Evolutionary conservation across 169 alveolate genomes (phyloP).

Genomic region (Blepharisma undulans): DNA sequence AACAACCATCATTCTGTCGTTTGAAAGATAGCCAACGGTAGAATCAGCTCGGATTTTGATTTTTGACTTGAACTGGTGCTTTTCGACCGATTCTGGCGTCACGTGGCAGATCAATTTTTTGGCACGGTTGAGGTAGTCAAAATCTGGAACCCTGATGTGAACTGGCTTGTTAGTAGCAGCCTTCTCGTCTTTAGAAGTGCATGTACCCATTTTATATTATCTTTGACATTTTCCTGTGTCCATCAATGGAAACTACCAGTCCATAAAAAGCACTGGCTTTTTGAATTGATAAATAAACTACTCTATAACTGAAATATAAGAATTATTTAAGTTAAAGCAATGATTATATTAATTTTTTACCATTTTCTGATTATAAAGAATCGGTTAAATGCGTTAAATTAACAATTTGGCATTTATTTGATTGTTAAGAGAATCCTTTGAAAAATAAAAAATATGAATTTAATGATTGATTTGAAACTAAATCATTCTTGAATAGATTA

Average conservation of each 20-base stretch:
- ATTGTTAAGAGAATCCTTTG: background rate
- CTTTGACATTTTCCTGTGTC: background rate
- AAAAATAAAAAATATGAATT: background rate
- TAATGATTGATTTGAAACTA: background rate
- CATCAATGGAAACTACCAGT: background rate
- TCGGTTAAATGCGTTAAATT: background rate
- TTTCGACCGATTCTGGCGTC: background rate
- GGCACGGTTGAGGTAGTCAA: background rate
- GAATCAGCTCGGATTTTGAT: conserved; percentile 17
- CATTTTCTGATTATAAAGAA: background rate
- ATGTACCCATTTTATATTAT: background rate
- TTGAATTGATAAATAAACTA: background rate
- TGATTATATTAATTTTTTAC: background rate
- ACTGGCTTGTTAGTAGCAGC: background rate
- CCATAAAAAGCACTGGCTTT: background rate
- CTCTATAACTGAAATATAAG: background rate
- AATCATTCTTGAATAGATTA: too few species aligned
- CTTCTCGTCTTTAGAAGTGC: background rate
- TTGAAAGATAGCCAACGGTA: background rate
- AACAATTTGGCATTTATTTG: background rate
- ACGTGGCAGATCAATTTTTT: background rate
- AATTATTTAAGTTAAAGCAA: too few species aligned
- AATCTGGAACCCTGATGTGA: background rate
- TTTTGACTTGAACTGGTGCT: background rate
- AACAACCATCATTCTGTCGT: conserved; percentile 14